Percentiles rank a stretch among this genome's conserved stretches.
phyloP scores from a whole-genome alignment of 345 rosid genomes.

The Murraya paniculata region DNA sequence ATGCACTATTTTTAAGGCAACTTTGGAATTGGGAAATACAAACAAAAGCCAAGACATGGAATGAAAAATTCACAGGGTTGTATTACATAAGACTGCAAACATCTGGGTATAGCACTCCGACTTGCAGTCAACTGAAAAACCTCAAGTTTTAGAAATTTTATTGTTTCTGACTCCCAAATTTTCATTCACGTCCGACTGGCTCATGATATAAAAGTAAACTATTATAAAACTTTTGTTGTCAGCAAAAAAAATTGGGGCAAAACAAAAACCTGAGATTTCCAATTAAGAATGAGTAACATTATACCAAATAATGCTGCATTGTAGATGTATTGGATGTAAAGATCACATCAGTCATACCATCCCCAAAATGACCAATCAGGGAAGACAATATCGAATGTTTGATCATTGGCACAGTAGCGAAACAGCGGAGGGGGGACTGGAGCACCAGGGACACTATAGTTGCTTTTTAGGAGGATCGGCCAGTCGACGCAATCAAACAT shows the following conservation, averaged over 20 bases:
- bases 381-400: constrained; percentile 59
- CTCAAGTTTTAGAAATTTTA: too few species aligned
- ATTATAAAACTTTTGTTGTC: too few species aligned
- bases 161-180: too few species aligned
- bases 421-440: constrained; percentile 64
- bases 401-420: constrained; percentile 62
- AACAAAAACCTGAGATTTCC: background rate
- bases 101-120: too few species aligned
- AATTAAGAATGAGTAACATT: background rate
- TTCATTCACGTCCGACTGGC: too few species aligned
- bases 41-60: background rate
- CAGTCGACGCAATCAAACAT: constrained; percentile 87
- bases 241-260: too few species aligned
- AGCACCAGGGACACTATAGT: constrained; percentile 36
- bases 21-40: background rate
- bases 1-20: background rate
- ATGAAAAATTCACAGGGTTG: background rate
- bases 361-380: constrained; percentile 99
- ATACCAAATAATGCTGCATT: background rate
- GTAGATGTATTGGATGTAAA: background rate
- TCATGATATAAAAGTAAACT: too few species aligned
- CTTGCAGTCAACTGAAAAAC: too few species aligned
- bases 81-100: too few species aligned
- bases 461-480: constrained; percentile 42
- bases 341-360: constrained; percentile 44